These are phyloP conservation scores for Triticum timopheevii DNA, from an alignment of 176 grass and related monocot genomes.

Conservation along the genomic window DNA sequence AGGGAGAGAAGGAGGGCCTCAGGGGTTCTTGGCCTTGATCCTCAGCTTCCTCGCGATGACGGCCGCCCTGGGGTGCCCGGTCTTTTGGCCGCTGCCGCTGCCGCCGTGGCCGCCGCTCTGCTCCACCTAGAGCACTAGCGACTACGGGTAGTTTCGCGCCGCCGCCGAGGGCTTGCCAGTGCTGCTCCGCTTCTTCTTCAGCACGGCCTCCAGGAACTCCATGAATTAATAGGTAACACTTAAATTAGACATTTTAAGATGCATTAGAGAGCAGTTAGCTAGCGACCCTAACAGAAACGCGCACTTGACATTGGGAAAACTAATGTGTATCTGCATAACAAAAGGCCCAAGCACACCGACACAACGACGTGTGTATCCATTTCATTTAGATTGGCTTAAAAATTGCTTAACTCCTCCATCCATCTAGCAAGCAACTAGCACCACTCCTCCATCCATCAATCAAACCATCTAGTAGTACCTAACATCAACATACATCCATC, in stretches of 20 bases:
- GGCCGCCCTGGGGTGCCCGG: conserved; percentile 54
- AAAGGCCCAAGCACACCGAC: too few species aligned
- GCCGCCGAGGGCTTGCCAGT: background rate
- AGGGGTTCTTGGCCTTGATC: conserved; percentile 91
- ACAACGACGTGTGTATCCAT: too few species aligned
- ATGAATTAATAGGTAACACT: conserved; percentile 35
- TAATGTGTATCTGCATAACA: background rate
- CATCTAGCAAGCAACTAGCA: too few species aligned
- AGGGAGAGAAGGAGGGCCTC: too few species aligned
- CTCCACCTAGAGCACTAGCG: conserved; percentile 71
- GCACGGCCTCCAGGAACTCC: conserved; percentile 76
- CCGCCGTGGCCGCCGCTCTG: conserved; percentile 41
- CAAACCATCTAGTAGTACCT: too few species aligned
- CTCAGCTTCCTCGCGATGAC: conserved; percentile 79
- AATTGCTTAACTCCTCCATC: background rate
- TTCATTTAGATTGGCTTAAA: background rate
- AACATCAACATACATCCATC: too few species aligned
- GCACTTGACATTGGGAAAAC: background rate
- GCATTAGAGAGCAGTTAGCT: background rate
- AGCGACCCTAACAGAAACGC: background rate
- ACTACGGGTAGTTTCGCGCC: conserved; percentile 54
- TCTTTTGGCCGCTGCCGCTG: conserved; percentile 29
- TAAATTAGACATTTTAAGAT: background rate
- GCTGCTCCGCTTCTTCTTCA: conserved; percentile 53
- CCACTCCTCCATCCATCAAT: too few species aligned